Percentiles rank a stretch among this genome's conserved stretches.
Conservation (phyloP, 306 rosid species). For the Dalbergia oliveri region DNA sequence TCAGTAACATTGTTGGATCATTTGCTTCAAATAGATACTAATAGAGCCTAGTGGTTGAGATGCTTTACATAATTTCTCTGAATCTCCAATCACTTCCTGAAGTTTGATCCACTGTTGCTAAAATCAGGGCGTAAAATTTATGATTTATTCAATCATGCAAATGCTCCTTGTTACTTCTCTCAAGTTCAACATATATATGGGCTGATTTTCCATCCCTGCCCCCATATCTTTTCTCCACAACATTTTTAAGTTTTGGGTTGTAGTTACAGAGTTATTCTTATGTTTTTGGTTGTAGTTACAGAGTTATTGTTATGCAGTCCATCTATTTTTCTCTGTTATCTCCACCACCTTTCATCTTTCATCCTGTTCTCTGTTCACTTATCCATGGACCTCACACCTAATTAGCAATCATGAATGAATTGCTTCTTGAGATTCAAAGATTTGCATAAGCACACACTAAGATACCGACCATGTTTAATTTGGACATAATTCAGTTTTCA, state of each 20-base stretch:
- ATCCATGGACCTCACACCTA: not conserved
- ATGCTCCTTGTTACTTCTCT: not conserved
- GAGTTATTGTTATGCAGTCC: not conserved
- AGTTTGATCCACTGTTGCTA: slow-evolving; percentile 4
- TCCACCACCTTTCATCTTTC: not conserved
- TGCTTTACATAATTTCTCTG: slow-evolving; percentile 14
- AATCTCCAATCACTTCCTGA: not conserved
- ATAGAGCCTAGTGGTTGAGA: not conserved
- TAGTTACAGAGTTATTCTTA: too few relatives aligned
- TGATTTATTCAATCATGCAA: not conserved
- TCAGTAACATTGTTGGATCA: not conserved
- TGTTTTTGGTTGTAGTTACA: not conserved
- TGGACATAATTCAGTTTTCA: not conserved
- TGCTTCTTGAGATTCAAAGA: not conserved
- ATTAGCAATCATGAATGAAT: not conserved
- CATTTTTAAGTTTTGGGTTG: too few relatives aligned
- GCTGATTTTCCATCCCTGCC: not conserved
- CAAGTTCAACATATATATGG: not conserved
- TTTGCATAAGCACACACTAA: not conserved
- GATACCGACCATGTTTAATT: slow-evolving; percentile 7
- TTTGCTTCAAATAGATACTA: not conserved
- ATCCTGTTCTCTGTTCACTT: not conserved
- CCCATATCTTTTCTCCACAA: too few relatives aligned
- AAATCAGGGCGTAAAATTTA: not conserved
- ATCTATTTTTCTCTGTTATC: too few relatives aligned